These are phyloP conservation scores for Xanthoconium separans DNA, from an alignment of 1,284 basidiomycete genomes.

Conservation along the genomic window DNA sequence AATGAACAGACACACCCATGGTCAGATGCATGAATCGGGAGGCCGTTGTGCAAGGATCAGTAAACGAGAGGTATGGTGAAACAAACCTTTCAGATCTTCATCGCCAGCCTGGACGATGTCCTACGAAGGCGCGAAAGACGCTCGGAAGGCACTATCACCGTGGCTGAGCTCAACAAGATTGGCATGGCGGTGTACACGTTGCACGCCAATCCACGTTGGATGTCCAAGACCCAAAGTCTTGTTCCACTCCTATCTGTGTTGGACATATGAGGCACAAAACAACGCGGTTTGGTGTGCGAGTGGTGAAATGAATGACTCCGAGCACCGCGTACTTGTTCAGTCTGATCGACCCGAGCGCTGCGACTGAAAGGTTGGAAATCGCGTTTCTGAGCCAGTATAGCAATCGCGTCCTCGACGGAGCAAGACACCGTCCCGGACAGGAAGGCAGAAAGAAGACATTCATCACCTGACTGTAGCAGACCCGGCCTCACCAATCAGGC, in stretches of 20 bases:
- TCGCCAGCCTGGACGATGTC: constrained; percentile 5
- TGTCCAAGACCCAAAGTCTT: background rate
- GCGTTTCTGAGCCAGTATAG: constrained; percentile 12
- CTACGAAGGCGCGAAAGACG: constrained; percentile 1
- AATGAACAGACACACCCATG: constrained; percentile 9
- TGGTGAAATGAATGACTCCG: constrained; percentile 17
- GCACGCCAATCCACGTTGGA: constrained; percentile 21
- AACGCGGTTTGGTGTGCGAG: constrained; percentile 10
- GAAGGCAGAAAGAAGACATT: constrained; percentile 10
- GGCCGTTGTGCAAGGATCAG: constrained; percentile 13
- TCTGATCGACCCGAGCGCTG: constrained; percentile 13
- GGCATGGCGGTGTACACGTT: constrained; percentile 22
- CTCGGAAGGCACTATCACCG: constrained; percentile 4
- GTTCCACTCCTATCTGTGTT: constrained; percentile 18
- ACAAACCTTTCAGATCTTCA: constrained; percentile 20
- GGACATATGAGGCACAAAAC: constrained; percentile 11
- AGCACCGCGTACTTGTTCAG: constrained; percentile 11
- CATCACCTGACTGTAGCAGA: constrained; percentile 5
- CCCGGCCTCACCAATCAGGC: constrained; percentile 24
- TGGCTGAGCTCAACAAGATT: constrained; percentile 7
- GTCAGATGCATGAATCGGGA: constrained; percentile 10
- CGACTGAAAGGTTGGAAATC: constrained; percentile 14
- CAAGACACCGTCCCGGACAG: constrained; percentile 8
- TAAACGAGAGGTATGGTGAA: constrained; percentile 4
- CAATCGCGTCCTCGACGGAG: constrained; percentile 25